These are phyloP conservation scores for Cichorium intybus DNA, from an alignment of 140 eudicot species.

Conservation along the genomic window DNA sequence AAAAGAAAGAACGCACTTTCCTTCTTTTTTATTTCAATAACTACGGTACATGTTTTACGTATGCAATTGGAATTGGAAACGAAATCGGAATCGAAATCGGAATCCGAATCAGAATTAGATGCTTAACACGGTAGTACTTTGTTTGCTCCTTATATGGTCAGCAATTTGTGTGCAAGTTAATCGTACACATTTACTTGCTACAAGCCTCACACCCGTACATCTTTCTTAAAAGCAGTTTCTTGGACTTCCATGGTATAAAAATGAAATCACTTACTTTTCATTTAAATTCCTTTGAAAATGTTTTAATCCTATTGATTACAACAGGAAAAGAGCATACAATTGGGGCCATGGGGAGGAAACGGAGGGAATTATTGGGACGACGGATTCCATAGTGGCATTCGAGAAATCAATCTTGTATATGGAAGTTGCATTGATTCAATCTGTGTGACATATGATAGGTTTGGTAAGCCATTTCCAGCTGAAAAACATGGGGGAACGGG, in stretches of 20 bases:
- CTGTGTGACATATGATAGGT: constrained; percentile 45
- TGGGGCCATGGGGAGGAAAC: constrained; percentile 73
- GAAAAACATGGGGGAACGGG: constrained; percentile 72
- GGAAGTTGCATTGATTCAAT: constrained; percentile 65
- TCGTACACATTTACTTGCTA: no score
- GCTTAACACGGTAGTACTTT: constrained; percentile 2
- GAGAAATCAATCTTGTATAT: constrained; percentile 56
- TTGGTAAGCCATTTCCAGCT: constrained; percentile 40
- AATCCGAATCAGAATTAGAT: constrained; percentile 13
- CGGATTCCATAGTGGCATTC: constrained; percentile 54
- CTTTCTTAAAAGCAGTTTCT: background rate
- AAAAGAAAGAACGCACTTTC: background rate
- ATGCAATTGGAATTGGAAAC: background rate
- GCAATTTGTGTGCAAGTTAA: background rate
- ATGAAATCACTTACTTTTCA: background rate
- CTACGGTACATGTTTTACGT: constrained; percentile 1
- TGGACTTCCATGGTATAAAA: constrained; percentile 19
- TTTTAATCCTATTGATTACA: background rate
- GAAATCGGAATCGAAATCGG: no score
- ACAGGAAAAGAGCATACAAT: constrained; percentile 31
- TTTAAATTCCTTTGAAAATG: background rate
- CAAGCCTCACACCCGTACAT: no score
- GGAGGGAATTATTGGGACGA: constrained; percentile 55
- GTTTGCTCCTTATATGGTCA: background rate
- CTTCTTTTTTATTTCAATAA: constrained; percentile 1